These are phyloP conservation scores for Arthrobotrys conoides DNA, from an alignment of 2,329 filamentous ascomycete species.

Conservation along the genomic window DNA sequence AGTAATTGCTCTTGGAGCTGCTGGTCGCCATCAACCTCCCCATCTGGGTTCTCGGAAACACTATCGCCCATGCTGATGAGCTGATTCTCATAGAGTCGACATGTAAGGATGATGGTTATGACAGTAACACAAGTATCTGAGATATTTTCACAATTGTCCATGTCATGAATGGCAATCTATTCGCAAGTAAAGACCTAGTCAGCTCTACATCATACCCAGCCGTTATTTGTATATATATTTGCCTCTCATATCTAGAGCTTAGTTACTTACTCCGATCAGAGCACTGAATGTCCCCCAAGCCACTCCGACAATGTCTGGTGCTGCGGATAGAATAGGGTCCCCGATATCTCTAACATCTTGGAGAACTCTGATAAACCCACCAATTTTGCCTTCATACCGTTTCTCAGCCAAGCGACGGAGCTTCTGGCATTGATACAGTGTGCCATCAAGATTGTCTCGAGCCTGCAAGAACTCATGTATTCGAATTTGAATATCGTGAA, in stretches of 20 bases:
- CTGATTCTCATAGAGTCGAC: constrained; percentile 45
- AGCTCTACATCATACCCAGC: background rate
- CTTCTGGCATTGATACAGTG: constrained; percentile 11
- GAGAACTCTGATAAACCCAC: constrained; percentile 30
- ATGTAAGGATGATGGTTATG: constrained; percentile 45
- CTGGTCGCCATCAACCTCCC: background rate
- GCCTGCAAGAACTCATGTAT: background rate
- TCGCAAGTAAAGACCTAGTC: background rate
- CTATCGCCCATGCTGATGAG: background rate
- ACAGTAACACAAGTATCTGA: constrained; percentile 40
- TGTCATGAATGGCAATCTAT: constrained; percentile 38
- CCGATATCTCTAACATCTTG: constrained; percentile 36
- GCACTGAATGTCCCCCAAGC: constrained; percentile 43
- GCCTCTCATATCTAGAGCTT: too few species aligned
- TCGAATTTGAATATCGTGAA: background rate
- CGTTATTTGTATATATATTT: background rate
- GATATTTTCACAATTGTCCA: constrained; percentile 48
- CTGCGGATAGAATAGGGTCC: constrained; percentile 30
- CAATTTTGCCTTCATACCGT: constrained; percentile 36
- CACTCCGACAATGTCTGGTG: constrained; percentile 43
- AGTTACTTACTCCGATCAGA: constrained; percentile 32
- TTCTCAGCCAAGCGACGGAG: constrained; percentile 20
- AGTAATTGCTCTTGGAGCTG: constrained; percentile 24
- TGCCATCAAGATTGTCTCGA: constrained; percentile 7
- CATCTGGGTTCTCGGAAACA: background rate